A percentile compares a stretch with the other conserved stretches of the same genome.
These are phyloP conservation scores for Flaveria linearis DNA, from an alignment of 129 eudicot species.

Conservation along the genomic window DNA sequence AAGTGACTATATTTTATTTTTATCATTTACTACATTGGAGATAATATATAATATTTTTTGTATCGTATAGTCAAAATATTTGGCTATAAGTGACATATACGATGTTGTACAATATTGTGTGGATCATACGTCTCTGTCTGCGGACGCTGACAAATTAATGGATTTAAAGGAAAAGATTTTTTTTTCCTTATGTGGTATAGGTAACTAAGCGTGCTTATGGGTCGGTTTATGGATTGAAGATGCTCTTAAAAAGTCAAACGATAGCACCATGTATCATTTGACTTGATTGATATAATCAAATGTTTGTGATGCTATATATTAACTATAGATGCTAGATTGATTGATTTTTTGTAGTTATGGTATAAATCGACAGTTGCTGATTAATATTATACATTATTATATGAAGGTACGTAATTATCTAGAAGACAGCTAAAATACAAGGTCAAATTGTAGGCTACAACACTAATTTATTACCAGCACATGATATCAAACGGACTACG, in stretches of 20 bases:
- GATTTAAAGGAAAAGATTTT: too few species aligned
- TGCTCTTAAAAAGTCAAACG: neutral
- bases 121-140: neutral
- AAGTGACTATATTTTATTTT: neutral
- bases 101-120: neutral
- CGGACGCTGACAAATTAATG: too few species aligned
- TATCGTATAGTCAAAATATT: neutral
- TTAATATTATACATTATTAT: neutral
- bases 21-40: neutral
- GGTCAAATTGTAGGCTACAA: conserved; percentile 31
- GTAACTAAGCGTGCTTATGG: too few species aligned
- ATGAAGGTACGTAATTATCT: neutral
- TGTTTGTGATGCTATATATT: neutral
- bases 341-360: neutral
- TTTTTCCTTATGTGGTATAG: too few species aligned
- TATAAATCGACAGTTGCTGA: neutral
- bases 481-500: neutral
- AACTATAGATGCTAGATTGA: neutral
- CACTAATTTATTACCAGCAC: conserved; percentile 18
- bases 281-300: neutral
- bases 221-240: neutral
- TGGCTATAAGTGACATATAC: neutral
- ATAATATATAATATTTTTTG: neutral
- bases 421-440: conserved; percentile 2
- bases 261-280: neutral